These are phyloP conservation scores for Tuber borchii DNA, from an alignment of 495 filamentous ascomycete genomes.

Conservation along the genomic window DNA sequence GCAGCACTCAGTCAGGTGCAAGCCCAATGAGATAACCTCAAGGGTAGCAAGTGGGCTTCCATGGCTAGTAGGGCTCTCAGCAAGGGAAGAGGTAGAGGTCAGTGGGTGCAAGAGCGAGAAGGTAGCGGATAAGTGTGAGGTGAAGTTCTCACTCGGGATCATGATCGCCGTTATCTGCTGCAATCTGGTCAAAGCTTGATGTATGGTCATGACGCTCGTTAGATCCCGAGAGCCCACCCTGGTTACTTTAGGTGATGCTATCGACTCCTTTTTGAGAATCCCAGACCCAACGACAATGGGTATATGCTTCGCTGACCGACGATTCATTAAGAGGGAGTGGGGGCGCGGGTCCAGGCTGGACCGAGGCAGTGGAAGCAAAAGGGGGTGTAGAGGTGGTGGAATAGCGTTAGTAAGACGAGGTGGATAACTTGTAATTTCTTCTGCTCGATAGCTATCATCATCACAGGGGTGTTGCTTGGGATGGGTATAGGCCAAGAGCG, in stretches of 20 bases:
- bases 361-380: background rate
- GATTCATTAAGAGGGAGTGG: background rate
- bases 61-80: background rate
- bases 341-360: background rate
- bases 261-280: conserved; percentile 12
- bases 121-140: conserved; percentile 42
- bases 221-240: conserved; percentile 9
- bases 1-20: background rate
- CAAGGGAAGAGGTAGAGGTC: no score
- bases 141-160: conserved; percentile 46
- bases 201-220: no score
- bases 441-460: no score
- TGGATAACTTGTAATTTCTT: no score
- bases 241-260: conserved; percentile 22
- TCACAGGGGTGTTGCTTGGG: background rate
- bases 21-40: background rate
- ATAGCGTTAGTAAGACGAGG: no score
- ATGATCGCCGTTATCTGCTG: conserved; percentile 28
- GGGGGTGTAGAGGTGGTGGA: background rate
- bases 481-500: background rate
- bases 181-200: no score
- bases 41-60: background rate
- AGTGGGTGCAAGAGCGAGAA: background rate
- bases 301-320: conserved; percentile 1
- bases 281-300: conserved; percentile 10